phyloP scores from a whole-genome alignment of 2,329 filamentous ascomycete genomes.

The Stachybotrys elegans region DNA sequence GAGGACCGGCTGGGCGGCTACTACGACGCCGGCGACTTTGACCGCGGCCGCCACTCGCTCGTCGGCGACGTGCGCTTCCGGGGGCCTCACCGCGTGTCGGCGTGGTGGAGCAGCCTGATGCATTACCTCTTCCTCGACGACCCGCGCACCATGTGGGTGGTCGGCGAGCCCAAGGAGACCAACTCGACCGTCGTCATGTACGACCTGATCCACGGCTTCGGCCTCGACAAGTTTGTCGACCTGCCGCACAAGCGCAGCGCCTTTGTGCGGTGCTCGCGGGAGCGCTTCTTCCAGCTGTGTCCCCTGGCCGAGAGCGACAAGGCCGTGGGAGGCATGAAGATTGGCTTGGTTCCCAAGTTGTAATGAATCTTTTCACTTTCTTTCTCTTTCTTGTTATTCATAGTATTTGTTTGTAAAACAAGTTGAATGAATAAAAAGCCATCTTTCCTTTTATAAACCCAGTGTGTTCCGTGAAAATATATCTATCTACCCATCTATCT shows the following conservation, averaged over 20 bases:
- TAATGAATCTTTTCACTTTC: conserved; percentile 21
- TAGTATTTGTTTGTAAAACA: no score
- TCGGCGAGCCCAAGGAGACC: conserved; percentile 68
- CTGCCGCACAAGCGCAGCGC: conserved; percentile 68
- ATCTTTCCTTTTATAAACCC: background rate
- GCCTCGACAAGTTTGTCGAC: conserved; percentile 67
- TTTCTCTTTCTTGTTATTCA: background rate
- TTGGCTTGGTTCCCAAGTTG: conserved; percentile 50
- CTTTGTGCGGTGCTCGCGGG: conserved; percentile 58
- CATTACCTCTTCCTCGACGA: conserved; percentile 60
- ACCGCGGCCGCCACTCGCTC: conserved; percentile 53
- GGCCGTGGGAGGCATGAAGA: conserved; percentile 47
- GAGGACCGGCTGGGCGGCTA: conserved; percentile 53
- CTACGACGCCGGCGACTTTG: conserved; percentile 50
- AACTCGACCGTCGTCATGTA: conserved; percentile 68
- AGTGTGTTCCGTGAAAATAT: background rate
- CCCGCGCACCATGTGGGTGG: conserved; percentile 49
- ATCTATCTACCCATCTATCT: background rate
- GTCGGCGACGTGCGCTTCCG: conserved; percentile 56
- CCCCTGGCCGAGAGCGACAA: conserved; percentile 53
- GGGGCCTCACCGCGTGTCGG: conserved; percentile 54
- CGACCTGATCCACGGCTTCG: conserved; percentile 69
- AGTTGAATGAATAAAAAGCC: background rate
- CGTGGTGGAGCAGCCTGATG: conserved; percentile 58
- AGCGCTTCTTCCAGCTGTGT: conserved; percentile 65